These are phyloP conservation scores for Pholiota molesta DNA, from an alignment of 768 basidiomycete genomes.

Conservation along the genomic window DNA sequence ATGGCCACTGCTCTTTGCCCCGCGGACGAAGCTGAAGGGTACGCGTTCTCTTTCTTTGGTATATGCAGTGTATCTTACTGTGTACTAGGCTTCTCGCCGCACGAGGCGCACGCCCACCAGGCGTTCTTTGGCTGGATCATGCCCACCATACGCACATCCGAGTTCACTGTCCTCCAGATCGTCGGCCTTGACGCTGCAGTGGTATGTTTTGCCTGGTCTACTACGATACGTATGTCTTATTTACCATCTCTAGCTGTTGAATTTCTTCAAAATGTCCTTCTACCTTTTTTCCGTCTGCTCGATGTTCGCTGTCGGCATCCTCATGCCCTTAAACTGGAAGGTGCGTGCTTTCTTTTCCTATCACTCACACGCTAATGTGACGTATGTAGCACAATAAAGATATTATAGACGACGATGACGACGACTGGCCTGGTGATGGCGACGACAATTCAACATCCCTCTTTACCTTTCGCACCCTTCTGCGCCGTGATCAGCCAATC, in stretches of 20 bases:
- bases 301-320: constrained; percentile 75
- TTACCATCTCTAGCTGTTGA: constrained; percentile 64
- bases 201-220: constrained; percentile 41
- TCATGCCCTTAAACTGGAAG: constrained; percentile 95
- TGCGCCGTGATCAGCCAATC: constrained; percentile 13
- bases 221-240: background rate
- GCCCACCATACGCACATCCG: constrained; percentile 87
- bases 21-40: constrained; percentile 95
- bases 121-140: constrained; percentile 97
- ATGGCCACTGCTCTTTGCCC: constrained; percentile 91
- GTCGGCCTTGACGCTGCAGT: constrained; percentile 97
- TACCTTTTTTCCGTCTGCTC: constrained; percentile 89
- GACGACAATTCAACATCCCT: constrained; percentile 48
- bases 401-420: constrained; percentile 51
- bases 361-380: constrained; percentile 11
- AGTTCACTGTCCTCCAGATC: constrained; percentile 93
- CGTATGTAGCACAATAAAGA: constrained; percentile 70
- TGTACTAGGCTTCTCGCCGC: constrained; percentile 82
- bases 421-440: constrained; percentile 46
- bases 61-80: constrained; percentile 13
- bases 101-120: constrained; percentile 85
- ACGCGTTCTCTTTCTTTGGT: constrained; percentile 20
- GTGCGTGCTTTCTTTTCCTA: constrained; percentile 44
- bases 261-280: constrained; percentile 95
- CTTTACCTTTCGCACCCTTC: constrained; percentile 18